Conservation (phyloP, 257 asterid species). For the Solanum boliviense region DNA sequence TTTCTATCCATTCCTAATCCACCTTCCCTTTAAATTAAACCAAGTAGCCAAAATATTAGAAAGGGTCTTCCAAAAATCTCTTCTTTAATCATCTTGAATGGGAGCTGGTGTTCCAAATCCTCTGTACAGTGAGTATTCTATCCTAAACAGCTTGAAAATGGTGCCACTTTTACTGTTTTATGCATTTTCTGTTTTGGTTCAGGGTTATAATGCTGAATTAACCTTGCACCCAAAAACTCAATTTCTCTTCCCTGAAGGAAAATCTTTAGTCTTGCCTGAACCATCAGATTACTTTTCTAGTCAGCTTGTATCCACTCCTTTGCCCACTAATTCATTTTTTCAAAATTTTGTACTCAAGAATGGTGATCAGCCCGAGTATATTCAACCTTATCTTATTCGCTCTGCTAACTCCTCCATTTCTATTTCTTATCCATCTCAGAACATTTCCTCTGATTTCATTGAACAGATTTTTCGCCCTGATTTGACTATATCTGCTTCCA, state of each 20-base stretch:
- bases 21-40: background rate
- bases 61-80: background rate
- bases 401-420: conserved; percentile 53
- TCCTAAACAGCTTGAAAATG: background rate
- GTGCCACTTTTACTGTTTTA: background rate
- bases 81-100: background rate
- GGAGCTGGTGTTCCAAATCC: background rate
- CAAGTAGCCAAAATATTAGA: background rate
- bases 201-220: background rate
- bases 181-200: background rate
- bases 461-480: conserved; percentile 59
- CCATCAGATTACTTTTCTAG: conserved; percentile 63
- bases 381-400: conserved; percentile 71
- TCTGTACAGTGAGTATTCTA: background rate
- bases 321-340: conserved; percentile 88
- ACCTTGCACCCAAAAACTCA: conserved; percentile 12
- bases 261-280: conserved; percentile 71
- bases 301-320: conserved; percentile 50
- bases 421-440: conserved; percentile 57
- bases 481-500: conserved; percentile 40
- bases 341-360: conserved; percentile 70
- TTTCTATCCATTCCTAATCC: background rate
- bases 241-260: conserved; percentile 56
- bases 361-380: conserved; percentile 84
- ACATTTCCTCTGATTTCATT: conserved; percentile 34